Percentiles rank a stretch among this genome's conserved stretches.
Evolutionary conservation across 768 basidiomycete genomes (phyloP).

Genomic region (Termitomyces sp.): DNA sequence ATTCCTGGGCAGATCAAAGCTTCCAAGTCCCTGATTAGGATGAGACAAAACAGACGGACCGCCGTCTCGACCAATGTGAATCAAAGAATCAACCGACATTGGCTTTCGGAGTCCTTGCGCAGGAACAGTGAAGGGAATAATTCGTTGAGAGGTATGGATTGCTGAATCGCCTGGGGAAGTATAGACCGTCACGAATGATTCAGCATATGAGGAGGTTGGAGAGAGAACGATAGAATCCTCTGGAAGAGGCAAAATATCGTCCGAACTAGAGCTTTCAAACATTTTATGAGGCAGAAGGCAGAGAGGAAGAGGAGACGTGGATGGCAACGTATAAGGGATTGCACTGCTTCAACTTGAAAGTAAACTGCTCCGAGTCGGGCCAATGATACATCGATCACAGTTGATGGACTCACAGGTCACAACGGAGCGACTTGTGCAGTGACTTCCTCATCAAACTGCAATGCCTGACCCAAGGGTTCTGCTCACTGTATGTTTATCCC

Average conservation of each 20-base stretch:
- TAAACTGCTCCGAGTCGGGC: neutral
- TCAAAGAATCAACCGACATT: slow-evolving; percentile 73
- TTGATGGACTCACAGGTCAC: neutral
- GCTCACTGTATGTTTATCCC: slow-evolving; percentile 28
- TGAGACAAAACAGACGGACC: slow-evolving; percentile 25
- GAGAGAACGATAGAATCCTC: slow-evolving; percentile 14
- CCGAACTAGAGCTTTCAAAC: neutral
- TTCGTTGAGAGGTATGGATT: slow-evolving; percentile 16
- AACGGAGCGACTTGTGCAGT: neutral
- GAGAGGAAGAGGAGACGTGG: neutral
- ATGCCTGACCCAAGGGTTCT: slow-evolving; percentile 27
- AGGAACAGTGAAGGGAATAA: slow-evolving; percentile 23
- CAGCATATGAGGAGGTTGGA: slow-evolving; percentile 29
- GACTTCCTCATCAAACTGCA: neutral
- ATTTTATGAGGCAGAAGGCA: neutral
- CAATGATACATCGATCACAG: neutral
- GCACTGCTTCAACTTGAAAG: neutral
- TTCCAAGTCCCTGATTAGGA: slow-evolving; percentile 27
- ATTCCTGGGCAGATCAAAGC: slow-evolving; percentile 26
- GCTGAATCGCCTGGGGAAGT: slow-evolving; percentile 28
- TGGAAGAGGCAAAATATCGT: neutral
- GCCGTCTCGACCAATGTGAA: slow-evolving; percentile 35
- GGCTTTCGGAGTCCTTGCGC: slow-evolving; percentile 58
- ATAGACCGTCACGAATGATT: slow-evolving; percentile 37
- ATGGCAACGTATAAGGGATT: neutral